A percentile compares a stretch with the other conserved stretches of the same genome.
Conservation (phyloP, 495 filamentous ascomycete species). For the Wilcoxina mikolae region DNA sequence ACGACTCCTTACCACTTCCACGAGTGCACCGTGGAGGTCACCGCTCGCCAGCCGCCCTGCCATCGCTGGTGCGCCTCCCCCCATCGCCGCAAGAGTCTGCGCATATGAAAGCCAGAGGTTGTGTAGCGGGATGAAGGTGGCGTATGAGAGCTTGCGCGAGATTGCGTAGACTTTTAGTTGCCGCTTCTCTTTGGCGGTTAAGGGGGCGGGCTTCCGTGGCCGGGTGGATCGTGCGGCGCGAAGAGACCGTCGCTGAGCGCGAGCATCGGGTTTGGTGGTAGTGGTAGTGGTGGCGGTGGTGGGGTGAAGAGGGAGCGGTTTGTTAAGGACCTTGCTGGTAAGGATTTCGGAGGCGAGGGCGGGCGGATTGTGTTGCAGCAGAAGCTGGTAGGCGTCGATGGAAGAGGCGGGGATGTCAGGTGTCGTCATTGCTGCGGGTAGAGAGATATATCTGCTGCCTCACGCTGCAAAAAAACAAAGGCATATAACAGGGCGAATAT, state of each 20-base stretch:
- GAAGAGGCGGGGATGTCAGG: not conserved
- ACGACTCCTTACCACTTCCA: slow-evolving; percentile 68
- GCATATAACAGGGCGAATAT: no score
- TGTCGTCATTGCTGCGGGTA: not conserved
- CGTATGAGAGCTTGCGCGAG: slow-evolving; percentile 53
- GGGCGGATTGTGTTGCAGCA: slow-evolving; percentile 47
- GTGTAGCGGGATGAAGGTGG: slow-evolving; percentile 60
- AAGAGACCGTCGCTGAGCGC: slow-evolving; percentile 23
- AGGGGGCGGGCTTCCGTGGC: slow-evolving; percentile 49
- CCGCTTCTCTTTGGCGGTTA: slow-evolving; percentile 71
- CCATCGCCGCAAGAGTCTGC: slow-evolving; percentile 46
- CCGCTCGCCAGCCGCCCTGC: slow-evolving; percentile 35
- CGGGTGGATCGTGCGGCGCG: slow-evolving; percentile 38
- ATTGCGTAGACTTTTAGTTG: slow-evolving; percentile 56
- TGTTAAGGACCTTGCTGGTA: slow-evolving; percentile 64
- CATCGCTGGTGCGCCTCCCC: slow-evolving; percentile 31
- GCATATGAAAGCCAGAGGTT: slow-evolving; percentile 72
- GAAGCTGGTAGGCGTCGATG: not conserved
- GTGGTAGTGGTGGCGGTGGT: slow-evolving; percentile 26
- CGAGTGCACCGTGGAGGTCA: slow-evolving; percentile 76
- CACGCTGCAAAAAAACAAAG: no score
- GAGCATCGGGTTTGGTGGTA: slow-evolving; percentile 52
- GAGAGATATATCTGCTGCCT: no score
- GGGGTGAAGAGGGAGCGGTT: slow-evolving; percentile 64
- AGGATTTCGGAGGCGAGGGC: slow-evolving; percentile 53